Conservation (phyloP, 371 early-diverging fungal genomes). For the Rhizopus delemar region DNA sequence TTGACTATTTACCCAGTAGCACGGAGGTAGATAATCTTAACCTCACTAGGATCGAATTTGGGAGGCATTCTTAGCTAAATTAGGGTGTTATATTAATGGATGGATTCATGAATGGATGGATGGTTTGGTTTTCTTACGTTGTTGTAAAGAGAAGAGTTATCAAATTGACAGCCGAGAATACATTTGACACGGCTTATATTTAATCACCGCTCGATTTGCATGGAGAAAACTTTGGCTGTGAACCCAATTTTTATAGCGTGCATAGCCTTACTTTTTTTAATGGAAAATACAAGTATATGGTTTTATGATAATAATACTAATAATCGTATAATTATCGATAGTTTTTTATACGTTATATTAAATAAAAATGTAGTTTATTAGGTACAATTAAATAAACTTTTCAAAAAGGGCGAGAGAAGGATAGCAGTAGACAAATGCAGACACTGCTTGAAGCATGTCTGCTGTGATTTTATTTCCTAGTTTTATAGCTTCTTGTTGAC, state of each 20-base stretch:
- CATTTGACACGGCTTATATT: background rate
- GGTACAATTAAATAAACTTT: no score
- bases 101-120: slow-evolving; percentile 22
- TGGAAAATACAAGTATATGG: no score
- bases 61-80: slow-evolving; percentile 60
- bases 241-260: slow-evolving; percentile 1
- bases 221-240: background rate
- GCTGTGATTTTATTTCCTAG: no score
- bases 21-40: slow-evolving; percentile 93
- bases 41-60: slow-evolving; percentile 86
- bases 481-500: no score
- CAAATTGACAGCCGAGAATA: slow-evolving; percentile 3
- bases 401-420: no score
- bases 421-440: no score
- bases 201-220: slow-evolving; percentile 2
- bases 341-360: no score
- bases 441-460: no score
- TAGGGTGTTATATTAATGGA: slow-evolving; percentile 18
- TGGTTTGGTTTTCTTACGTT: slow-evolving; percentile 17
- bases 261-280: no score
- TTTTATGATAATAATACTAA: no score
- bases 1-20: slow-evolving; percentile 79
- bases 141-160: slow-evolving; percentile 26
- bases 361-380: no score
- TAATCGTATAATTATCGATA: no score